Evolutionary conservation across 257 asterid genomes (phyloP).

Genomic region (Solanum medicagineum): DNA sequence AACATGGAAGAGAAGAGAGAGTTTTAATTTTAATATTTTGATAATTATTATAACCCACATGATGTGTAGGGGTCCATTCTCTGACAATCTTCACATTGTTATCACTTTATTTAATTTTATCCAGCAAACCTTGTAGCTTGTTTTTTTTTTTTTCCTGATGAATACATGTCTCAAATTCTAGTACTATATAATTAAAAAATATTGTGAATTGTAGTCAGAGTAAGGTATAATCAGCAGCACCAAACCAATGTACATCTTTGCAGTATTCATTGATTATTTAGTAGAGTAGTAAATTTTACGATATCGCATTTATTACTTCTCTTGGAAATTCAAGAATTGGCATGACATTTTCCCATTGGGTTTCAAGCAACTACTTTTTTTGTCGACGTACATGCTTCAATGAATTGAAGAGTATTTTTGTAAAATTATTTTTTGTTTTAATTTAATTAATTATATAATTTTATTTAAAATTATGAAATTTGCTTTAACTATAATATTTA

Average conservation of each 20-base stretch:
- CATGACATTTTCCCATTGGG: not conserved
- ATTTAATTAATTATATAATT: too few relatives aligned
- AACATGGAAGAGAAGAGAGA: not conserved
- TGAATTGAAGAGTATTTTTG: too few relatives aligned
- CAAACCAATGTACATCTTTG: not conserved
- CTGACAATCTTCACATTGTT: conserved; percentile 2
- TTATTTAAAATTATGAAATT: too few relatives aligned
- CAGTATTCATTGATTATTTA: not conserved
- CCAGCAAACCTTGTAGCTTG: not conserved
- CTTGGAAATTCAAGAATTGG: not conserved
- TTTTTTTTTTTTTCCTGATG: not conserved
- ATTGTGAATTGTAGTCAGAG: not conserved
- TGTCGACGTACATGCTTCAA: too few relatives aligned
- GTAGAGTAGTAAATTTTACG: not conserved
- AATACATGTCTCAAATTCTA: not conserved
- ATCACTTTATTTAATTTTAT: not conserved
- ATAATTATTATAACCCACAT: conserved; percentile 26
- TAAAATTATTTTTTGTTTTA: too few relatives aligned
- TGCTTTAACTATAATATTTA: too few relatives aligned
- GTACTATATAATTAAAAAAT: not conserved
- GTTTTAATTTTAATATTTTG: not conserved
- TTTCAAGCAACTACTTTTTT: too few relatives aligned
- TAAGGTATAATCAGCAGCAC: not conserved
- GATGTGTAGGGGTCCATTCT: conserved; percentile 20
- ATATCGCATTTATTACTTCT: not conserved